Evolutionary conservation across 2,329 filamentous ascomycete genomes (phyloP), one percentile per base, ranked within the genome.

Genomic region (Trichophyton simii): DNA sequence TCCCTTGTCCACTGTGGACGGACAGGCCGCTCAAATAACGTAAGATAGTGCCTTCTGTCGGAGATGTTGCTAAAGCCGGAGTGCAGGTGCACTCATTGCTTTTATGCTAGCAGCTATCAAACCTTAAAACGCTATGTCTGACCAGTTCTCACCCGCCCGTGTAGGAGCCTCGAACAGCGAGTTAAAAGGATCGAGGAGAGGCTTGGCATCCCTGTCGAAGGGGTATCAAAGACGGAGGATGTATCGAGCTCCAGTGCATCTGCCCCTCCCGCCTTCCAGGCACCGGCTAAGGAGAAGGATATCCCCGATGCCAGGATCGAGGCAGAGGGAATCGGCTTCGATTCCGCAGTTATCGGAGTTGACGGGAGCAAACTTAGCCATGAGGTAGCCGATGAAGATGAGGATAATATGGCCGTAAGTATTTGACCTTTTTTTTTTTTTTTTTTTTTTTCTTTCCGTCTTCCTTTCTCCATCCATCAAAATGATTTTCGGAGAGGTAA

Each of bases 101-200:
- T 38, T 13, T 13, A 38, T 7, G 34, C 34, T 38, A 38, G 8
- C 8, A 38, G 34, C 34, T 38, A 38, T 38, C 8, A 38, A 11
- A 38, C 34, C 34, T 38, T 38, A 38, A 38, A 38, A 38, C 9
- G 8, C 25, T 28, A 48, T 52, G 25, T 28, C 46, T 25, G 41
- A 60, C n/a, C 38, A 44, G 28, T 46, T 28, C 5, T 52, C 28
- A 59, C 34, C 34, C 34, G 54, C 20, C 44, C 54, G 13, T 44
- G 52, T 7, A n/a, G 50, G 42, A 42, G 13, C 28, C 54, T 61
- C 11, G 42, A 61, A 15, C 25, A 54, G 34, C 58, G 60, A 36
- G 31, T 61, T 3, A 41, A 61, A 22, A 58, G 60, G 28, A 59
- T 61, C 28, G 60, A 61, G 36, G 38, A 18, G n/a, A 34, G 22